Evolutionary conservation across 2,329 filamentous ascomycete species (phyloP), one percentile per base, ranked within the genome.

Genomic region (Aspergillus fijiensis): DNA sequence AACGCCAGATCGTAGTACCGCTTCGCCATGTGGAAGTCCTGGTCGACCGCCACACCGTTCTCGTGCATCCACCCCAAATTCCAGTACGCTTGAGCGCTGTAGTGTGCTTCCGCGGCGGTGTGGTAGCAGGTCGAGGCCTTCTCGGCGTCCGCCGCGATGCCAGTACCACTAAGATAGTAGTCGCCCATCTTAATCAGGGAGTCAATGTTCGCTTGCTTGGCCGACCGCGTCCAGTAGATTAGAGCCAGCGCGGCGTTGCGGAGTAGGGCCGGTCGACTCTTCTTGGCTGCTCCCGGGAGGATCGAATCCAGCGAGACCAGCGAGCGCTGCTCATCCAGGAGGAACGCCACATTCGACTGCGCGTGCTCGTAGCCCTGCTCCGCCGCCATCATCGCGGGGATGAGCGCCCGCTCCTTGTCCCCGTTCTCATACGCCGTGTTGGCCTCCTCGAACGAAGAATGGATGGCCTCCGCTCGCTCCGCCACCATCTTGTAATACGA

Each of bases 41-140:
- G 95, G 57, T 90, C 89, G 21, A 98, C 85, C 2, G 93, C 92
- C 53, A 98, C 83, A 7, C 95, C 95, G 70, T 98, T 97, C 77
- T 99, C 95, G 71, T 99, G 92, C 94, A 99, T 98, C 95, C 95
- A 99, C 5, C 95, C 96, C 14, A 99, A 82, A 70, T 99, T 98
- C 85, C 92, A 99, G 59, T 97, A 86, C 14, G 96, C 95, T 77
- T 99, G 96, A 2, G 94, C 95, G 68, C 92, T 96, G 71, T 92
- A 89, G 67, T 94, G 88, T 61, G 90, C 92, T 72, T 99, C 95
- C 0, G 93, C 93, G 1, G 95, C 95, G 4, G 91, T 90, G 56
- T 90, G 89, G 70, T 99, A 99, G 79, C 95, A 99, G 49, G 90
- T 88, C 0, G 93, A 92, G 5, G 96, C 96, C 75, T 96, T 96